phyloP scores from a whole-genome alignment of 768 basidiomycete genomes.

The Russula ochroleuca region DNA sequence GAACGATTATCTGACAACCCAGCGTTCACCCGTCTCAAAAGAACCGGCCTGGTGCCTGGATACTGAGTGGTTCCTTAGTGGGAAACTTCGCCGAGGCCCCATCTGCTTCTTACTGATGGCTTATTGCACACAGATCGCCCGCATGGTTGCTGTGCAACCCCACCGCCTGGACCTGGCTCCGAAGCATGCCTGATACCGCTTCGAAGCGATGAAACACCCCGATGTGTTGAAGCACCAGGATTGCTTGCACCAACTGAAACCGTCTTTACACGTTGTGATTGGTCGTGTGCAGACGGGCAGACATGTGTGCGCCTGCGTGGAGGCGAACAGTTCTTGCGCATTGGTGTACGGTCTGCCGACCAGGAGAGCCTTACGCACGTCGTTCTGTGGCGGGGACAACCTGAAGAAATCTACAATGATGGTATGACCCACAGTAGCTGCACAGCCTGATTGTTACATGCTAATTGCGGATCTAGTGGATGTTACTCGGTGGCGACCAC shows the following conservation, averaged over 20 bases:
- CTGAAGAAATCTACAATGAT: constrained; percentile 59
- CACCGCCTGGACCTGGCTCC: constrained; percentile 10
- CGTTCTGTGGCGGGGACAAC: constrained; percentile 72
- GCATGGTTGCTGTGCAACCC: constrained; percentile 28
- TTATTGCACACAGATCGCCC: constrained; percentile 33
- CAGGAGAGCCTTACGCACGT: constrained; percentile 30
- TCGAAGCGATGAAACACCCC: constrained; percentile 31
- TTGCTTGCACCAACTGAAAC: constrained; percentile 37
- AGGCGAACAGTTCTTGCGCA: constrained; percentile 52
- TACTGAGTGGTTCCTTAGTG: constrained; percentile 29
- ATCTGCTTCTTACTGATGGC: neutral
- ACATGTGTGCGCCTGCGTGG: constrained; percentile 51
- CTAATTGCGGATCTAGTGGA: constrained; percentile 41
- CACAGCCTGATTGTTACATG: neutral
- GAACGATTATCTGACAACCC: constrained; percentile 42
- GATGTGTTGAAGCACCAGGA: constrained; percentile 56
- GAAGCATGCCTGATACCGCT: constrained; percentile 44
- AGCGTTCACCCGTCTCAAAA: constrained; percentile 12
- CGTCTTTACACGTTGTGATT: constrained; percentile 41
- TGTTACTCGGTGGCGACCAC: constrained; percentile 47
- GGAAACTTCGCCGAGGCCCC: constrained; percentile 28
- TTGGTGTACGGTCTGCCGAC: constrained; percentile 40
- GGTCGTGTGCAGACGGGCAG: constrained; percentile 38
- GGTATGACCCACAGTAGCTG: constrained; percentile 37
- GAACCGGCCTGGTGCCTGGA: constrained; percentile 25